These are phyloP conservation scores for Colletotrichum limetticola DNA, from an alignment of 2,329 filamentous ascomycete species.

Conservation along the genomic window DNA sequence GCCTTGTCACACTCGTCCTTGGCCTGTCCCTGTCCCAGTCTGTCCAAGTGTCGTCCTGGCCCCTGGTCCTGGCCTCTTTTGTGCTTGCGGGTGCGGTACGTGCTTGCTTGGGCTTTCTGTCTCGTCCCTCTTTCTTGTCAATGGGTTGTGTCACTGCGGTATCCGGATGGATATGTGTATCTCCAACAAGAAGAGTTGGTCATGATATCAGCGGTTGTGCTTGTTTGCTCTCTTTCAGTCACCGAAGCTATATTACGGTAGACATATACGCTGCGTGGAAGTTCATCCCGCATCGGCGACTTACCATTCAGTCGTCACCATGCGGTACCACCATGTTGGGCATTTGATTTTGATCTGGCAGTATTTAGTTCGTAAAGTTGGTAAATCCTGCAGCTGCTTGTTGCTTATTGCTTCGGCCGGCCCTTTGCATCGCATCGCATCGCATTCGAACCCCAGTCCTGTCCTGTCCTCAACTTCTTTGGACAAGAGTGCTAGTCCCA, in stretches of 20 bases:
- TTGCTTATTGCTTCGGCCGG: not conserved
- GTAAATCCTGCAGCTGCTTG: not conserved
- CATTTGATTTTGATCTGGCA: not conserved
- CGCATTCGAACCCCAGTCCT: not conserved
- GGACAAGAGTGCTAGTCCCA: not conserved
- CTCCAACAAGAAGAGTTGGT: not conserved
- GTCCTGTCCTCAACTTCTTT: not conserved
- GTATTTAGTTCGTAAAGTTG: not conserved
- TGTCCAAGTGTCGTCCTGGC: conserved; percentile 3
- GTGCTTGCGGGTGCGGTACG: not conserved
- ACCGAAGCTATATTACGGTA: not conserved
- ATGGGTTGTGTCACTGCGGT: not conserved
- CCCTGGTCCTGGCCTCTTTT: conserved; percentile 1
- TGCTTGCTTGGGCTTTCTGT: not conserved
- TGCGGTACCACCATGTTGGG: conserved; percentile 12
- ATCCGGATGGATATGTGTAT: not conserved
- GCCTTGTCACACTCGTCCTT: conserved; percentile 15
- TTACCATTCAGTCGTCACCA: conserved; percentile 15
- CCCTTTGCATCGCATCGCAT: conserved; percentile 10
- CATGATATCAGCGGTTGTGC: not conserved
- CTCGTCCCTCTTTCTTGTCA: not conserved
- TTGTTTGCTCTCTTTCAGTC: not conserved
- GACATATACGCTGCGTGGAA: conserved; percentile 1
- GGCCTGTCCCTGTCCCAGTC: not conserved
- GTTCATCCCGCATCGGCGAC: not conserved